A percentile compares a stretch with the other conserved stretches of the same genome.
Evolutionary conservation across 257 asterid species (phyloP).

Genomic region (Solanum peruvianum): DNA sequence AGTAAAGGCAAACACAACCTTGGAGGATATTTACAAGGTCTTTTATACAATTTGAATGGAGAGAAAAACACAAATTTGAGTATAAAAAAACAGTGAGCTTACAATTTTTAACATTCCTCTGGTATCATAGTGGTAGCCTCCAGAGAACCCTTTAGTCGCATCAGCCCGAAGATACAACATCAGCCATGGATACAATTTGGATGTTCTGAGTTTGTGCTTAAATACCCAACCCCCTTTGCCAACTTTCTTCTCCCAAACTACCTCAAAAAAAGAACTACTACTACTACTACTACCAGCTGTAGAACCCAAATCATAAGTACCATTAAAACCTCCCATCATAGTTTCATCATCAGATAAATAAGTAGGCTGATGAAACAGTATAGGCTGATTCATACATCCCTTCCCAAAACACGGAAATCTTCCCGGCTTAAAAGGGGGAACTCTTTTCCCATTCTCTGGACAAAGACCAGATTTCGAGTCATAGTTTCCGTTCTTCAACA

Average conservation of each 20-base stretch:
- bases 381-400: slow-evolving; percentile 65
- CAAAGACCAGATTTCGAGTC: slow-evolving; percentile 48
- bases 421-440: slow-evolving; percentile 35
- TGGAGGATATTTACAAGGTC: background rate
- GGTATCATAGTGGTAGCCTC: slow-evolving; percentile 69
- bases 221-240: slow-evolving; percentile 59
- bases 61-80: background rate
- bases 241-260: slow-evolving; percentile 49
- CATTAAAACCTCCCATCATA: slow-evolving; percentile 52
- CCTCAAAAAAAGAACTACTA: slow-evolving; percentile 32
- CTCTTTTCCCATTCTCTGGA: slow-evolving; percentile 48
- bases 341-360: slow-evolving; percentile 3
- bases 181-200: slow-evolving; percentile 59
- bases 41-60: background rate
- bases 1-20: background rate
- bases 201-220: slow-evolving; percentile 44
- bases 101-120: slow-evolving; percentile 38
- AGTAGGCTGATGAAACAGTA: slow-evolving; percentile 30
- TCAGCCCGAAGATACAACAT: slow-evolving; percentile 72
- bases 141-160: slow-evolving; percentile 60
- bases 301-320: slow-evolving; percentile 27
- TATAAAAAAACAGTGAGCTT: background rate
- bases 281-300: background rate
- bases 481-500: slow-evolving; percentile 58
- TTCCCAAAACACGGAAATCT: slow-evolving; percentile 55